A percentile compares a stretch with the other conserved stretches of the same genome.
phyloP scores from a whole-genome alignment of 2,329 filamentous ascomycete genomes.

The Zymoseptoria ardabiliae region DNA sequence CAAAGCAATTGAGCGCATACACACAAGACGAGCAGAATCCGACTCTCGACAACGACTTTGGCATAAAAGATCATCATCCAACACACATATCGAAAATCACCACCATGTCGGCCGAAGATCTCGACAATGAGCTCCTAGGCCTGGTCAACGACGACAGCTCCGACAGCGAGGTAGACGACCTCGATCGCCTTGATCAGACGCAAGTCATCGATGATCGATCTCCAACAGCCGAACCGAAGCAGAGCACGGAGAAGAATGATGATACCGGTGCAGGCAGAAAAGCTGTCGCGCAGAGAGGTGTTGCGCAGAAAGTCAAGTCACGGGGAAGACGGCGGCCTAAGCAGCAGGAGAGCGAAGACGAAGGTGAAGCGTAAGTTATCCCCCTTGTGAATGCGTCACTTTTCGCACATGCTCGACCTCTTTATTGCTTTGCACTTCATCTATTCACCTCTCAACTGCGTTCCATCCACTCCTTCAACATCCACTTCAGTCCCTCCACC shows the following conservation, averaged over 20 bases:
- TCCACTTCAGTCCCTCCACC: conserved; percentile 6
- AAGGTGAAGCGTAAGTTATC: conserved; percentile 66
- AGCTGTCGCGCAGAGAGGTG: conserved; percentile 23
- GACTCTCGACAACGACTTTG: background rate
- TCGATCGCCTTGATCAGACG: conserved; percentile 45
- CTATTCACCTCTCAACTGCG: background rate
- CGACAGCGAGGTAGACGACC: conserved; percentile 39
- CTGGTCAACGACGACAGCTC: conserved; percentile 67
- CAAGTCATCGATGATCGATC: conserved; percentile 45
- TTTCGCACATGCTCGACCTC: conserved; percentile 1
- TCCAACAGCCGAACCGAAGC: conserved; percentile 43
- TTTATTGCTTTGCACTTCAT: conserved; percentile 11
- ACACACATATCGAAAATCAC: background rate
- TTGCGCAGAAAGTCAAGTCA: conserved; percentile 43
- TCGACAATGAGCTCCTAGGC: conserved; percentile 89
- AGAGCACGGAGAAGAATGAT: conserved; percentile 32
- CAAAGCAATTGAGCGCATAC: background rate
- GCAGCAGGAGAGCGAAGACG: conserved; percentile 56
- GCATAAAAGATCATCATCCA: background rate
- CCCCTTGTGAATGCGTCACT: background rate
- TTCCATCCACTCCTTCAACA: background rate
- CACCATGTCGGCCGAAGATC: conserved; percentile 39
- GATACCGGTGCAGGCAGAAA: conserved; percentile 27
- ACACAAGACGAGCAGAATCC: background rate
- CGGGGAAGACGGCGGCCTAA: conserved; percentile 38